phyloP scores from a whole-genome alignment of 208 protist genomes.

The Paratrypanosoma confusum region DNA sequence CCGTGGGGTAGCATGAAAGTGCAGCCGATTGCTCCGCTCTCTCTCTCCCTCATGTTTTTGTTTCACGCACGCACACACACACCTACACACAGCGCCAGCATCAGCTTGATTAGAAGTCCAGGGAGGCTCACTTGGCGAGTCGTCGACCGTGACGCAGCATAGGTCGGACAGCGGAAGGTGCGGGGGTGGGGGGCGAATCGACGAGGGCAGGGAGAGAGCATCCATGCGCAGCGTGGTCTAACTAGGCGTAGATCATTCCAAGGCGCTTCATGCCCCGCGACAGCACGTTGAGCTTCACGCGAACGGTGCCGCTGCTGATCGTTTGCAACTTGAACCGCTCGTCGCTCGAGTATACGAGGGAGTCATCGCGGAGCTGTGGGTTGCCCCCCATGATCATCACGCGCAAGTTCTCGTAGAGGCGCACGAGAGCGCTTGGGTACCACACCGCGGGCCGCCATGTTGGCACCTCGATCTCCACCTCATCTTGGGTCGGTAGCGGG shows the following conservation, averaged over 20 bases:
- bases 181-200: too few relatives aligned
- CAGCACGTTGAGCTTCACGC: conserved; percentile 54
- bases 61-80: too few relatives aligned
- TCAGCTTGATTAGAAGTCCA: too few relatives aligned
- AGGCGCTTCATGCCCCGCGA: conserved; percentile 47
- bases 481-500: conserved; percentile 35
- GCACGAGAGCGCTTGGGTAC: conserved; percentile 49
- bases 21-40: too few relatives aligned
- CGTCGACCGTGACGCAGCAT: too few relatives aligned
- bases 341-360: conserved; percentile 69
- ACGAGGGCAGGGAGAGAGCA: too few relatives aligned
- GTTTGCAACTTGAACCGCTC: conserved; percentile 80
- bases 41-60: too few relatives aligned
- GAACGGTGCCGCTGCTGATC: conserved; percentile 55
- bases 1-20: too few relatives aligned
- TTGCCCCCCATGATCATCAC: conserved; percentile 65
- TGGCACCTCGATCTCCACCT: conserved; percentile 54
- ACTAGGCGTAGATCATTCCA: conserved; percentile 12
- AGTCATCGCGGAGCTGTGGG: conserved; percentile 72
- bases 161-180: too few relatives aligned
- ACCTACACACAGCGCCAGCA: too few relatives aligned
- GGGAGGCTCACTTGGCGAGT: too few relatives aligned
- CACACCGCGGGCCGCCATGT: conserved; percentile 76
- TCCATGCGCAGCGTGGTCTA: too few relatives aligned
- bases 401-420: conserved; percentile 45